A percentile compares a stretch with the other conserved stretches of the same genome.
phyloP scores from a whole-genome alignment of 176 grass and related monocot genomes.

The Juncus effusus region DNA sequence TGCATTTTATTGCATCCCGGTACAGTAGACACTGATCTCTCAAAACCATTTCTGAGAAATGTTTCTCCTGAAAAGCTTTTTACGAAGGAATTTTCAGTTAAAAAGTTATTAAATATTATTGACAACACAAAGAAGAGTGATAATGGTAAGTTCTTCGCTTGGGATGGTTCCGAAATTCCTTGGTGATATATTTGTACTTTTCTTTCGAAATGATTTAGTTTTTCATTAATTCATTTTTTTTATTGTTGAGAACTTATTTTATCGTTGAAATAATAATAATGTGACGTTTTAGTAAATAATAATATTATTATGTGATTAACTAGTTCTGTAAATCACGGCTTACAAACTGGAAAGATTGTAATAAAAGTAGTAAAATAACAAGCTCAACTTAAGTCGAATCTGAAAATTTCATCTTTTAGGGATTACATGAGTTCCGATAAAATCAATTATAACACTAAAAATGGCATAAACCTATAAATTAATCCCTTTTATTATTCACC shows the following conservation, averaged over 20 bases:
- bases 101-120: conserved; percentile 62
- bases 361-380: no score
- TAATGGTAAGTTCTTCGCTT: conserved; percentile 88
- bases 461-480: conserved; percentile 3
- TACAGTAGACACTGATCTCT: conserved; percentile 83
- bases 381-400: no score
- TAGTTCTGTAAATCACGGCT: not conserved
- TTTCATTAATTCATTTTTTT: not conserved
- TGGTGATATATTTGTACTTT: conserved; percentile 32
- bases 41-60: conserved; percentile 73
- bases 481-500: not conserved
- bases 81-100: conserved; percentile 64
- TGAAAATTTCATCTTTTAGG: not conserved
- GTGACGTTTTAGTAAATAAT: no score
- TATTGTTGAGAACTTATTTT: not conserved
- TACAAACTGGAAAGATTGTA: no score
- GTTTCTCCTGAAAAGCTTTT: conserved; percentile 66
- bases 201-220: conserved; percentile 8
- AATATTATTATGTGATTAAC: not conserved
- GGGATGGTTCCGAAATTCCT: conserved; percentile 82
- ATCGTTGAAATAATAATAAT: no score
- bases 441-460: not conserved
- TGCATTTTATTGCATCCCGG: conserved; percentile 89
- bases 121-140: conserved; percentile 54
- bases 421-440: not conserved